Evolutionary conservation across 257 asterid species (phyloP), one percentile per base, ranked within the genome.

Genomic region (Galeopsis tetrahit): DNA sequence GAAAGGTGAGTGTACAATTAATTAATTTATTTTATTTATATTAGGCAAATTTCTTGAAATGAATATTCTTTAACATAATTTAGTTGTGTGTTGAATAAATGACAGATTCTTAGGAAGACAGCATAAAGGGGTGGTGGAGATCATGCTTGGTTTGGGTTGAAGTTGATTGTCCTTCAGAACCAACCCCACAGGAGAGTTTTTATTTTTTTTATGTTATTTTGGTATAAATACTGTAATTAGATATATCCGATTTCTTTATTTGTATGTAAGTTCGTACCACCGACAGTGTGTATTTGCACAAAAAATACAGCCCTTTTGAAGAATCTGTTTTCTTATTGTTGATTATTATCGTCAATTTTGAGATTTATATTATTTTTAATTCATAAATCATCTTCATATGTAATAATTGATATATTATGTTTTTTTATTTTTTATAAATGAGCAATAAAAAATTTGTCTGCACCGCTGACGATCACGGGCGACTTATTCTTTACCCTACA

Each of bases 201-300:
- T 63, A 6, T 62, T 21, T 73, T 5, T 40, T 71, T 60, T 49
- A 59, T 63, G 15, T 56, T 7, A 61, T 85, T 83, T 83, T 70
- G 84, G 71, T 76, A 84, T 81, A 82, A 87, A 86, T 84, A 85
- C 87, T 91, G 97, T 90, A 86, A 88, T 88, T 90, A 87, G 75
- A 77, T 63, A 48, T 78, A 44, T 86, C 89, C 72, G 46, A 78
- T 83, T 84, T 84, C 88, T 88, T 86, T 64, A 75, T 79, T 83
- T 88, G 92, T 84, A 86, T 83, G 79, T 77, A 82, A 78, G 74
- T 46, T 78, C 74, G 72, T 60, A 81, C 73, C 69, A 68, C 92
- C 86, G 78, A 82, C 87, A 64, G 73, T 82, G 73, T 82, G 80
- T 79, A 73, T 77, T 68, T 72, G 79, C 75, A 86, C 74, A 76